A percentile compares a stretch with the other conserved stretches of the same genome.
These are phyloP conservation scores for Myotisia sp. DNA, from an alignment of 2,329 filamentous ascomycete species.

Conservation along the genomic window DNA sequence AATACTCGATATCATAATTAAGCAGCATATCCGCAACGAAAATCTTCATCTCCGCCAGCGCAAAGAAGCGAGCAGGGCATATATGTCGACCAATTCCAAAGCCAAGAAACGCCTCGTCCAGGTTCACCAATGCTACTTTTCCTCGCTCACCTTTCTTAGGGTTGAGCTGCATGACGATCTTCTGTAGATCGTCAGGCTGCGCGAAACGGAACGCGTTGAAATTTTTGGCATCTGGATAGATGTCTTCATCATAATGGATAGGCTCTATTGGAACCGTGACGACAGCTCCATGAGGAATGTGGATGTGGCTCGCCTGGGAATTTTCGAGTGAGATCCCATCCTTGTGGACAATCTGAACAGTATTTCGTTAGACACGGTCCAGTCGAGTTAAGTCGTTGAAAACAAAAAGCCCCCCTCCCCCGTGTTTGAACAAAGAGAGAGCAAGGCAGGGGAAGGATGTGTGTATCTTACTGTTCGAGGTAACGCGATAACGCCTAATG, in stretches of 20 bases:
- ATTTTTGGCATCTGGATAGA: neutral
- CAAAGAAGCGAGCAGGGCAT: constrained; percentile 2
- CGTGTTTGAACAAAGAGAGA: too few species aligned
- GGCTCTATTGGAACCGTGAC: neutral
- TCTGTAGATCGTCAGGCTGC: neutral
- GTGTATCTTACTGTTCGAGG: too few species aligned
- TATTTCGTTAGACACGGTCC: too few species aligned
- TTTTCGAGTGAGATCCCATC: neutral
- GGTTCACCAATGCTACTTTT: neutral
- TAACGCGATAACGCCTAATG: too few species aligned
- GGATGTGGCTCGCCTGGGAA: too few species aligned
- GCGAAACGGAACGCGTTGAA: neutral
- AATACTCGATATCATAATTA: constrained; percentile 7
- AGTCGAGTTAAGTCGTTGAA: too few species aligned
- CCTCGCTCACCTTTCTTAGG: neutral
- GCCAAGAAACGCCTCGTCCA: neutral
- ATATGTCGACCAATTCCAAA: constrained; percentile 1
- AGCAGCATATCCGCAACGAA: constrained; percentile 1
- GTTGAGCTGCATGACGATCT: neutral
- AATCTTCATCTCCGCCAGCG: neutral
- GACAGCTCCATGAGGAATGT: neutral
- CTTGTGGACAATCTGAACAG: too few species aligned
- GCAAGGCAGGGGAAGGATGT: too few species aligned
- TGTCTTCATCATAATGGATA: neutral
- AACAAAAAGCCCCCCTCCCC: too few species aligned